Percentiles rank a stretch among this genome's conserved stretches.
phyloP scores from a whole-genome alignment of 495 filamentous ascomycete species.

The Penicillium paradoxum region DNA sequence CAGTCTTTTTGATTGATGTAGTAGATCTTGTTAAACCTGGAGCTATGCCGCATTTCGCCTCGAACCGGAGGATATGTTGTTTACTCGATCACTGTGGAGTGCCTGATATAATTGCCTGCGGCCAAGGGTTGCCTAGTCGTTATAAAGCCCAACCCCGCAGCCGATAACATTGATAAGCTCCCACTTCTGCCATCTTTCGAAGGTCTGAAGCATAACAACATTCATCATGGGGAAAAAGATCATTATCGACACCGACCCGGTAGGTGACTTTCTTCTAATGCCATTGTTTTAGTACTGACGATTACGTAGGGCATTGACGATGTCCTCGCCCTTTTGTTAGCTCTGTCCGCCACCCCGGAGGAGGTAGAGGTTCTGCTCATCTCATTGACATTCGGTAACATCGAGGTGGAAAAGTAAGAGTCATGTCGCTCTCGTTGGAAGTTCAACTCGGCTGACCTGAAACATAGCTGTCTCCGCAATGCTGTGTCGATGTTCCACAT shows the following conservation, averaged over 20 bases:
- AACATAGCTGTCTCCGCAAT: constrained; percentile 75
- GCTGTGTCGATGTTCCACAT: constrained; percentile 88
- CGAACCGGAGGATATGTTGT: background rate
- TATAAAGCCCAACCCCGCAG: constrained; percentile 2
- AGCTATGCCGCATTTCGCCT: background rate
- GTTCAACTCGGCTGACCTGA: background rate
- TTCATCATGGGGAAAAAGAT: constrained; percentile 52
- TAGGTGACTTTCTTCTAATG: constrained; percentile 14
- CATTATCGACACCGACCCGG: constrained; percentile 94
- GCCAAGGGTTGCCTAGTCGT: too few species aligned
- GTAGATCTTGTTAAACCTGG: background rate
- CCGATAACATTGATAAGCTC: constrained; percentile 12
- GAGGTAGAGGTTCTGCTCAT: constrained; percentile 87
- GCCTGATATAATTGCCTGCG: background rate
- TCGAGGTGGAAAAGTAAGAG: constrained; percentile 67
- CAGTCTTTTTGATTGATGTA: background rate
- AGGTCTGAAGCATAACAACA: background rate
- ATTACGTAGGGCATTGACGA: constrained; percentile 78
- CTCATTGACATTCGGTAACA: constrained; percentile 89
- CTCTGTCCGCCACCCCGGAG: constrained; percentile 73
- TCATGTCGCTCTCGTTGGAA: background rate
- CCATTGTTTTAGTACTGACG: background rate
- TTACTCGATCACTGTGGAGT: background rate
- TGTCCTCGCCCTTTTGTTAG: constrained; percentile 78
- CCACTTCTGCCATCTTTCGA: constrained; percentile 6